Evolutionary conservation across 768 basidiomycete species (phyloP).

Genomic region (Amanita pseudoporphyria): DNA sequence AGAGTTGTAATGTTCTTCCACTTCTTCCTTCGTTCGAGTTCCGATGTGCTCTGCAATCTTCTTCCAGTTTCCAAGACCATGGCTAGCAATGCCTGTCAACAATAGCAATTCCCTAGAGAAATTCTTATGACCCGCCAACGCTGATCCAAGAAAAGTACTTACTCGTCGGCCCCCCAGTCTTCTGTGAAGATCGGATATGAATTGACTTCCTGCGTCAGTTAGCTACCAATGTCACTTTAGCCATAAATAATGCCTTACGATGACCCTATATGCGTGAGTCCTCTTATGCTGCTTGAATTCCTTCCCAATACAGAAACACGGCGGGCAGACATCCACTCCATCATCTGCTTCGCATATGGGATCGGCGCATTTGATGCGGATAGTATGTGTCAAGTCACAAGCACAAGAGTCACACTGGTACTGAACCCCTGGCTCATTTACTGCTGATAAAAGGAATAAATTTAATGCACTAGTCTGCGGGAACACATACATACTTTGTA

Average conservation of each 20-base stretch:
- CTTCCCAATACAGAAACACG: slow-evolving; percentile 88
- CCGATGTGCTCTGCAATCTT: slow-evolving; percentile 94
- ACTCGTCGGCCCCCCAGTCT: slow-evolving; percentile 99
- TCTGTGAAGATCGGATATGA: slow-evolving; percentile 92
- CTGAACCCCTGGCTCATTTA: slow-evolving; percentile 75
- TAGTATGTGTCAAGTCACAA: slow-evolving; percentile 90
- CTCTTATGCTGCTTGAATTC: slow-evolving; percentile 82
- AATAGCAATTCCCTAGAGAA: slow-evolving; percentile 72
- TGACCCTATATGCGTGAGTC: slow-evolving; percentile 84
- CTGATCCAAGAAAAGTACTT: slow-evolving; percentile 18
- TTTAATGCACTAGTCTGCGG: slow-evolving; percentile 3
- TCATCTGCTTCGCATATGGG: slow-evolving; percentile 43
- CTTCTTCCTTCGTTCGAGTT: slow-evolving; percentile 88
- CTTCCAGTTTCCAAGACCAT: slow-evolving; percentile 95
- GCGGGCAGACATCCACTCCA: slow-evolving; percentile 89
- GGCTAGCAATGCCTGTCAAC: slow-evolving; percentile 76
- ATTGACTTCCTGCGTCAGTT: slow-evolving; percentile 67
- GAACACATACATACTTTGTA: slow-evolving; percentile 31
- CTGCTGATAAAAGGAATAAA: slow-evolving; percentile 29
- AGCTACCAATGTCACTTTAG: not conserved
- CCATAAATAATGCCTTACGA: slow-evolving; percentile 39
- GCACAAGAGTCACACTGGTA: slow-evolving; percentile 79
- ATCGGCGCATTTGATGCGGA: slow-evolving; percentile 94
- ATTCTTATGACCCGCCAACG: not conserved
- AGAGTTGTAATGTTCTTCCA: slow-evolving; percentile 77